phyloP scores from a whole-genome alignment of 1,139 yeast species.

The Yarrowia galli region DNA sequence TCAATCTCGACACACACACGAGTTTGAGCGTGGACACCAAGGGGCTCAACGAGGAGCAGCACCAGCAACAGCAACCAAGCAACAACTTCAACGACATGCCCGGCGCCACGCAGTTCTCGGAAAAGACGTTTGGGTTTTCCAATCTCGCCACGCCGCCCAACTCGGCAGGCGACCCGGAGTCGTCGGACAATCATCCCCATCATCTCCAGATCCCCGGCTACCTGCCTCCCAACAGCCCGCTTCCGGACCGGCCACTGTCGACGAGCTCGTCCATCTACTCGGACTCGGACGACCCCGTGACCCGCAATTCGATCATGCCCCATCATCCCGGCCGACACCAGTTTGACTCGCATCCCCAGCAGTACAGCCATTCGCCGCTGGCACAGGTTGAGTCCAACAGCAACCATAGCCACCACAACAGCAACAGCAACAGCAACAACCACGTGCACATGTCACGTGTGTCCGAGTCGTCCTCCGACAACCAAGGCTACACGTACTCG shows the following conservation, averaged over 20 bases:
- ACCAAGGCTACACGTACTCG: slow-evolving; percentile 1
- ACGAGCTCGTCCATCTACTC: slow-evolving; percentile 44
- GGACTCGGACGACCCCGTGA: slow-evolving; percentile 41
- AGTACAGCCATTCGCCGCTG: background rate
- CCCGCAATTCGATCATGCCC: slow-evolving; percentile 41
- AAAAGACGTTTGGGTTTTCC: background rate
- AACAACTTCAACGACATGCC: background rate
- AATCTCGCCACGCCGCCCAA: slow-evolving; percentile 11
- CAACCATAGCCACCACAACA: too few relatives aligned
- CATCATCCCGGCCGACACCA: background rate
- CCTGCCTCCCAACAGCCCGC: slow-evolving; percentile 32
- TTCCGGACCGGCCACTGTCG: slow-evolving; percentile 39
- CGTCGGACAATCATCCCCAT: slow-evolving; percentile 3
- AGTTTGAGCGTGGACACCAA: background rate
- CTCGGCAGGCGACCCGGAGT: background rate
- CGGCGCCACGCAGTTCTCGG: background rate
- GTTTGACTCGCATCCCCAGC: background rate
- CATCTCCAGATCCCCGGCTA: slow-evolving; percentile 26
- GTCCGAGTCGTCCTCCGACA: background rate
- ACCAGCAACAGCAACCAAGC: too few relatives aligned
- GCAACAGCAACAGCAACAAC: too few relatives aligned
- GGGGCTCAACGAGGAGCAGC: too few relatives aligned
- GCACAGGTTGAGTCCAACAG: background rate
- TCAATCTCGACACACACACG: background rate
- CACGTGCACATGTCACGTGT: background rate